phyloP scores from a whole-genome alignment of 768 basidiomycete genomes.

The Russula sp. region DNA sequence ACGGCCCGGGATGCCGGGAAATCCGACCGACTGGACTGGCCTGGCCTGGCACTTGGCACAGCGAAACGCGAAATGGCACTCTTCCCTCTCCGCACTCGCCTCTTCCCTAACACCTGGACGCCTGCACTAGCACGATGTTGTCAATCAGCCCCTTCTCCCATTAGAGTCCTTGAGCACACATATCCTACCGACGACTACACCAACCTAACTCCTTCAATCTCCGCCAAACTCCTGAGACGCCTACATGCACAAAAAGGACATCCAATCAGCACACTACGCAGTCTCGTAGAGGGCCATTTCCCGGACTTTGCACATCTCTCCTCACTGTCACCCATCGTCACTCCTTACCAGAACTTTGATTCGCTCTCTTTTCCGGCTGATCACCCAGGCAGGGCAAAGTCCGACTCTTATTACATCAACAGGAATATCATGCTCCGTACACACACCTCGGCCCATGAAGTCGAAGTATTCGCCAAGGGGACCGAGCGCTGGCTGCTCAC shows the following conservation, averaged over 20 bases:
- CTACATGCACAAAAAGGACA: conserved; percentile 74
- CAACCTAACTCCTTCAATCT: conserved; percentile 81
- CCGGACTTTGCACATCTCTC: conserved; percentile 63
- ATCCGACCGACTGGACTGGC: background rate
- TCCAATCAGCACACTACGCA: conserved; percentile 79
- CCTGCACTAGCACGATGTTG: background rate
- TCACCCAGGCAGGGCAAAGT: conserved; percentile 85
- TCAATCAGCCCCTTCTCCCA: conserved; percentile 10
- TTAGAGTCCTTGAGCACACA: conserved; percentile 53
- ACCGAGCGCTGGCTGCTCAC: conserved; percentile 83
- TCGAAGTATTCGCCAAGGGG: conserved; percentile 76
- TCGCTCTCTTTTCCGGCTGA: conserved; percentile 89
- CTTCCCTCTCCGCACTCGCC: background rate
- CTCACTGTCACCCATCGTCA: conserved; percentile 82
- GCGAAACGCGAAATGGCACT: background rate
- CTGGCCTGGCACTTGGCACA: background rate
- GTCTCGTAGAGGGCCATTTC: conserved; percentile 80
- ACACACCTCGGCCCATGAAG: conserved; percentile 97
- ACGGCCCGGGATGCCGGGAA: background rate
- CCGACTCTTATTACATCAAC: conserved; percentile 97
- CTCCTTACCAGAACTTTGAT: conserved; percentile 91
- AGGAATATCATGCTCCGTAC: conserved; percentile 86
- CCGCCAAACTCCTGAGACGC: conserved; percentile 67
- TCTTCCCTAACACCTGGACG: background rate
- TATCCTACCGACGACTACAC: conserved; percentile 74